Evolutionary conservation across 768 basidiomycete genomes (phyloP).

Genomic region (Mycena galericulata): DNA sequence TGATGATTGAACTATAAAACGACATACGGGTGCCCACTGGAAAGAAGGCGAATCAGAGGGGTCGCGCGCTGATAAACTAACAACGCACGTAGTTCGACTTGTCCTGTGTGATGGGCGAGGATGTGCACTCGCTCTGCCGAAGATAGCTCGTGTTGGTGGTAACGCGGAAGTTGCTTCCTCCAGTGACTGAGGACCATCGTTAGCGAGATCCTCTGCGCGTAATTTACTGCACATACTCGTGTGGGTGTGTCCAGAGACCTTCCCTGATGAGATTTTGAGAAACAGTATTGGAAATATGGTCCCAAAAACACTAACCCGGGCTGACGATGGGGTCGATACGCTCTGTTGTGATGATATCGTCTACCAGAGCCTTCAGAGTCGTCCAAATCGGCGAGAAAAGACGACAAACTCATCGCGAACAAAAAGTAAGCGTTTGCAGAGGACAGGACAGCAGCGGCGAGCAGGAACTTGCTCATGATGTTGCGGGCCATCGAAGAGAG

Average conservation of each 20-base stretch:
- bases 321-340: constrained; percentile 64
- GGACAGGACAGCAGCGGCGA: constrained; percentile 33
- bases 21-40: constrained; percentile 32
- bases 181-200: constrained; percentile 53
- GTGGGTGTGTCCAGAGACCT: constrained; percentile 60
- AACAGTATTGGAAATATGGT: not conserved
- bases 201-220: not conserved
- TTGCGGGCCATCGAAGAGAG: constrained; percentile 29
- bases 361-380: constrained; percentile 35
- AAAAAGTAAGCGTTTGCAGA: constrained; percentile 33
- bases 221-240: constrained; percentile 35
- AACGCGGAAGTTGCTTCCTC: constrained; percentile 65
- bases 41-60: not conserved
- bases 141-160: constrained; percentile 54
- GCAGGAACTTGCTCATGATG: constrained; percentile 29
- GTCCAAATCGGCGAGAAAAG: not conserved
- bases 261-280: constrained; percentile 39
- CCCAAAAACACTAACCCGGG: constrained; percentile 38
- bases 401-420: constrained; percentile 26
- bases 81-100: constrained; percentile 61
- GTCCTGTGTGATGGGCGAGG: constrained; percentile 66
- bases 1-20: not conserved
- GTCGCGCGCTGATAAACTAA: not conserved
- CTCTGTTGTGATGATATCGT: constrained; percentile 59
- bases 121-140: constrained; percentile 61